Conservation (phyloP, 2,329 filamentous ascomycete genomes). For the Elsinoe batatas region DNA sequence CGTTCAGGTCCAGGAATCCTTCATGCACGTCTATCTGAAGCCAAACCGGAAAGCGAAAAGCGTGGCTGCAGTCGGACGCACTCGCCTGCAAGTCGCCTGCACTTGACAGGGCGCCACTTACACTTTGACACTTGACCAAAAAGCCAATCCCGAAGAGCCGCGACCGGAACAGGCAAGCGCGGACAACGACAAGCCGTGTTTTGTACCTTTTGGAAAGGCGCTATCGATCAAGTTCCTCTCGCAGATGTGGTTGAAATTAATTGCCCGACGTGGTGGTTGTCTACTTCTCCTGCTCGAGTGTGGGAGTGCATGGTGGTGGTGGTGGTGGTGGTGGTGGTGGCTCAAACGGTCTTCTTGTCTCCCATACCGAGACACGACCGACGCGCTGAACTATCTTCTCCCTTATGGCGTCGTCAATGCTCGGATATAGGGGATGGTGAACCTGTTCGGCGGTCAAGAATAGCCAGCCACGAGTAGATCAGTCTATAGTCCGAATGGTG, state of each 20-base stretch:
- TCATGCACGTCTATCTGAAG: conserved; percentile 4
- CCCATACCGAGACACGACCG: background rate
- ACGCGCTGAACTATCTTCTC: background rate
- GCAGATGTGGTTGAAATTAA: background rate
- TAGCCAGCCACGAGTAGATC: background rate
- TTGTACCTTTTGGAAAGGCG: background rate
- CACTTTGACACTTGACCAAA: background rate
- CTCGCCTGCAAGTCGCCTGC: background rate
- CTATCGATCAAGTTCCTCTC: conserved; percentile 4
- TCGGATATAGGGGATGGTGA: background rate
- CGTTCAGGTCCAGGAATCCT: background rate
- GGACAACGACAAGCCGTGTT: background rate
- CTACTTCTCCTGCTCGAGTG: background rate
- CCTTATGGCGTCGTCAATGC: background rate
- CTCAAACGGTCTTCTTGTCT: background rate
- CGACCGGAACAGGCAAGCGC: conserved; percentile 3
- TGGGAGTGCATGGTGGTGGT: background rate
- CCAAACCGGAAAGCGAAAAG: background rate
- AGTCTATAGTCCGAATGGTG: background rate
- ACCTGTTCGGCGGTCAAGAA: background rate
- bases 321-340: background rate
- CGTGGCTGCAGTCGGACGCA: background rate
- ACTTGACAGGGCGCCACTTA: conserved; percentile 6
- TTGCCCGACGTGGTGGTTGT: background rate
- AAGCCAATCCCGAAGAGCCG: conserved; percentile 5